Evolutionary conservation across 768 basidiomycete genomes (phyloP).

Genomic region (Kwoniella botswanensis): DNA sequence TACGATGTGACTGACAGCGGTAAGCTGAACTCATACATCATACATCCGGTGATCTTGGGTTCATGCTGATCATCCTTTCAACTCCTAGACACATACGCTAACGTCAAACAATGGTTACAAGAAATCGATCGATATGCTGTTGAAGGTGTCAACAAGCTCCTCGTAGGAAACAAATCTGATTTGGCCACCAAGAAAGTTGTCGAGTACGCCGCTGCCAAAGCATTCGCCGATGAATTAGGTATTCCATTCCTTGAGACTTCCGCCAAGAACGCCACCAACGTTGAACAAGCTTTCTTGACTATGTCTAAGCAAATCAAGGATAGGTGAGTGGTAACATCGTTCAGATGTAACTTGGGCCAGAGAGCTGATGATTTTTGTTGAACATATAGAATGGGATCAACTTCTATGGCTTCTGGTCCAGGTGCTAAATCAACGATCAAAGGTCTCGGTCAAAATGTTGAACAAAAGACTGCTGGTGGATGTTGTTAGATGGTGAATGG

Average conservation of each 20-base stretch:
- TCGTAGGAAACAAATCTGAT: conserved; percentile 98
- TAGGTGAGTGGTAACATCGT: conserved; percentile 39
- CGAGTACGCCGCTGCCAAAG: conserved; percentile 60
- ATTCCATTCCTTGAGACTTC: conserved; percentile 98
- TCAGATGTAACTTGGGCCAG: conserved; percentile 16
- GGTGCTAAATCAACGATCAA: conserved; percentile 57
- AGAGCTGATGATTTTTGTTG: not conserved
- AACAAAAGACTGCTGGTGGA: conserved; percentile 57
- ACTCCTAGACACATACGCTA: conserved; percentile 37
- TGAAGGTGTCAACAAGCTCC: conserved; percentile 98
- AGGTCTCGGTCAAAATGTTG: conserved; percentile 54
- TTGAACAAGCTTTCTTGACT: conserved; percentile 98
- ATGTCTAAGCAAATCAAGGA: conserved; percentile 76
- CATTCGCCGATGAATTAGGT: conserved; percentile 88
- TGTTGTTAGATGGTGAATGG: conserved; percentile 45
- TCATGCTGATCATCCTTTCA: not conserved
- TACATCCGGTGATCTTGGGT: not conserved
- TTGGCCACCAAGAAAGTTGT: conserved; percentile 85
- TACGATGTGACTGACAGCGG: conserved; percentile 51
- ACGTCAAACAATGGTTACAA: conserved; percentile 96
- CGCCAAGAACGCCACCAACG: conserved; percentile 94
- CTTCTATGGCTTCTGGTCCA: conserved; percentile 54
- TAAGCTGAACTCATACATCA: conserved; percentile 5
- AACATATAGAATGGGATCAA: conserved; percentile 52
- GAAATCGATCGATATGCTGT: conserved; percentile 99